These are phyloP conservation scores for Podila clonocystis DNA, from an alignment of 192 early-diverging fungal genomes.

Conservation along the genomic window DNA sequence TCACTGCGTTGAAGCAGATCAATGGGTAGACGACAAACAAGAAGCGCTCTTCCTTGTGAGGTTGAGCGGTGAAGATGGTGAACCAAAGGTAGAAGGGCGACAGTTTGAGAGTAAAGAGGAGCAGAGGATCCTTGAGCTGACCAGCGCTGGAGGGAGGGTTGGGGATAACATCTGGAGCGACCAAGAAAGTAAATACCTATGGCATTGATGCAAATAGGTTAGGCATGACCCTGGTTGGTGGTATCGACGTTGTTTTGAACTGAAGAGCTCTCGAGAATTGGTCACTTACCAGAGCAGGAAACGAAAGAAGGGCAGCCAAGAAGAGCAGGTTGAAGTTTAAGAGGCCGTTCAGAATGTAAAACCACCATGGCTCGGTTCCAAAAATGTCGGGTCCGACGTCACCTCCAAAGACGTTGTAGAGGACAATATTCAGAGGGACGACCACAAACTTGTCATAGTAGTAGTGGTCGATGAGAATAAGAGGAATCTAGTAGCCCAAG, in stretches of 20 bases:
- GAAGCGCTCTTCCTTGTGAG: conserved; percentile 99
- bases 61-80: conserved; percentile 80
- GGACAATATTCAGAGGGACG: conserved; percentile 88
- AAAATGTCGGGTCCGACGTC: conserved; percentile 79
- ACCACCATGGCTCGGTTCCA: conserved; percentile 87
- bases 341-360: conserved; percentile 89
- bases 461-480: conserved; percentile 76
- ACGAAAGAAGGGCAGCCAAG: conserved; percentile 70
- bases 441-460: conserved; percentile 78
- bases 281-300: conserved; percentile 68
- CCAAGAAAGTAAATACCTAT: conserved; percentile 56
- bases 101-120: conserved; percentile 66
- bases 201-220: neutral
- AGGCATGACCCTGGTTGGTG: no score
- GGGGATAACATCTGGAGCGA: conserved; percentile 55
- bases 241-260: no score
- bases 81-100: conserved; percentile 82
- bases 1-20: conserved; percentile 81
- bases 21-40: conserved; percentile 92
- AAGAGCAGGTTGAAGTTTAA: conserved; percentile 93
- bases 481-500: conserved; percentile 56
- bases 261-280: neutral
- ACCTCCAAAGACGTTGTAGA: conserved; percentile 90
- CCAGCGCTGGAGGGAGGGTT: conserved; percentile 27
- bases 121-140: conserved; percentile 43